These are phyloP conservation scores for Bolboschoenoplectus hybrid DNA, from an alignment of 202 grass and related monocot genomes.

Conservation along the genomic window DNA sequence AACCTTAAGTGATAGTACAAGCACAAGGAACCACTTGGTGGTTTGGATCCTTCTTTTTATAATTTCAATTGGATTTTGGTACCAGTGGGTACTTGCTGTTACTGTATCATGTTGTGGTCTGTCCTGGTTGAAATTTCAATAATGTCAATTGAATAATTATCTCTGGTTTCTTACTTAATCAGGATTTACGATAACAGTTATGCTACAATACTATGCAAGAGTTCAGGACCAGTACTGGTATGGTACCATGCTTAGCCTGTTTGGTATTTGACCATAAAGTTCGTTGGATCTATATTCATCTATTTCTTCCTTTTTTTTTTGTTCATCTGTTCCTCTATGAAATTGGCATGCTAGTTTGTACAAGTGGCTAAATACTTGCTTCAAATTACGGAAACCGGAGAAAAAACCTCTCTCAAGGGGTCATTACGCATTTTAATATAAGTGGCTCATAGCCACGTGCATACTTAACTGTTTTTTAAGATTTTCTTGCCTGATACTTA, in stretches of 20 bases:
- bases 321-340: slow-evolving; percentile 4
- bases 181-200: neutral
- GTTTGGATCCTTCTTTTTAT: slow-evolving; percentile 44
- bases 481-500: slow-evolving; percentile 24
- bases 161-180: neutral
- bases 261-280: neutral
- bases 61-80: slow-evolving; percentile 32
- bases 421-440: neutral
- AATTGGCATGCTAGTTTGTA: neutral
- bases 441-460: neutral
- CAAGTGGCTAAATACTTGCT: neutral
- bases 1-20: slow-evolving; percentile 54
- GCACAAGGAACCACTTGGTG: slow-evolving; percentile 50
- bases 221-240: neutral
- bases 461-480: neutral
- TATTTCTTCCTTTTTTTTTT: neutral
- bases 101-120: neutral
- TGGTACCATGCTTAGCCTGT: neutral
- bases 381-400: neutral
- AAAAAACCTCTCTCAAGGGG: neutral
- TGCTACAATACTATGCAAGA: neutral
- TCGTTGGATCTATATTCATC: neutral
- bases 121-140: neutral
- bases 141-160: neutral
- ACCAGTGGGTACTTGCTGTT: neutral